Base-by-base conservation (phyloP, 176 grass and related monocot species). In the Oryza brachyantha region DNA sequence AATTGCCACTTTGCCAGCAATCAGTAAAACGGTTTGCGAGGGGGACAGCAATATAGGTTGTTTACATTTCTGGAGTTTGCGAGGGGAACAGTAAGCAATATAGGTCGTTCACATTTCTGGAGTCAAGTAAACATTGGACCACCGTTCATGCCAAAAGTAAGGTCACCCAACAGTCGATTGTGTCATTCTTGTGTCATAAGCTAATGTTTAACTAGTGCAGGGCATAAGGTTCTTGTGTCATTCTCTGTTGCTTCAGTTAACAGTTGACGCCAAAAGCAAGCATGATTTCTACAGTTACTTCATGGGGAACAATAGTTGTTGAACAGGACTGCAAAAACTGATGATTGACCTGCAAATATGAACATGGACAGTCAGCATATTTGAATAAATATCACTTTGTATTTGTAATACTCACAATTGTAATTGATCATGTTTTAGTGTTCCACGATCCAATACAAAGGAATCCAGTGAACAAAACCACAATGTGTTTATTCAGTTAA, bases 321-420 rank as follows among this genome's bases (percentile, higher is more conserved):
- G 26, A 80, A 57, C 48, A 64, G 63, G 32, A n/a, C 62, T 26
- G 31, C 68, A 39, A 16, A 66, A 14, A 52, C 26, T 52, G 4
- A 26, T 24, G 10, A 48, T 16, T 36, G 61, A 10, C 75, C 81
- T 88, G 69, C 69, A 79, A 4, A 79, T 61, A 79, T 19, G 62
- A 32, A 54, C 61, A 17, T 42, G 58, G 31, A 54, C 41, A 19
- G 34, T 88, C 34, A 88, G 81, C 32, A 7, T 17, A 63, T 55
- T 42, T 74, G 27, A 34, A 69, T 39, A 61, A 3, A 28, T n/a
- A 45, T 28, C 8, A 78, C 29, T 24, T 65, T 46, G 43, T 3
- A 66, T 27, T 61, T 61, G 21, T 6, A 9, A 70, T 29, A 55
- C 13, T 59, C 7, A 14, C 21, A 48, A 43, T 4, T 42, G n/a